Conservation (phyloP, 306 rosid genomes). For the Vigna mungo region DNA sequence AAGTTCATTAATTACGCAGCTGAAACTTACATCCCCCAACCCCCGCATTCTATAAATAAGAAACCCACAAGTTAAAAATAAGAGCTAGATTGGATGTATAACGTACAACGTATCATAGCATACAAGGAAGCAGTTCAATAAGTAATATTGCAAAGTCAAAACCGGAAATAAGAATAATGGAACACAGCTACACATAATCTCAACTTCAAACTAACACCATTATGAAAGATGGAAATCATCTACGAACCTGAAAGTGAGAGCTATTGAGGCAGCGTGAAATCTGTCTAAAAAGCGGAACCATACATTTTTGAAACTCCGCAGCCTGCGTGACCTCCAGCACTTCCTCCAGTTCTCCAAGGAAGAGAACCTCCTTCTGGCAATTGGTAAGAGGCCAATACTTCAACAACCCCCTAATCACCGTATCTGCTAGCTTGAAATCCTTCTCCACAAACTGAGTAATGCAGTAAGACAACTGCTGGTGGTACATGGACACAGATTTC, state of each 20-base stretch:
- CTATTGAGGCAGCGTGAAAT: constrained; percentile 93
- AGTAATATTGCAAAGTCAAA: constrained; percentile 26
- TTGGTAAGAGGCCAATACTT: constrained; percentile 96
- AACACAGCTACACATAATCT: not conserved
- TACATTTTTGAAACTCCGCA: constrained; percentile 91
- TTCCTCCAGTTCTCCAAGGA: constrained; percentile 97
- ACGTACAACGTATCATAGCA: not conserved
- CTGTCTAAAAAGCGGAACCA: constrained; percentile 96
- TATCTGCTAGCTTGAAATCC: constrained; percentile 95
- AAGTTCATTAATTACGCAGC: constrained; percentile 33
- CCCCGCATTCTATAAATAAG: constrained; percentile 28
- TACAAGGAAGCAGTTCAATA: constrained; percentile 37
- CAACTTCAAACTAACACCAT: constrained; percentile 30
- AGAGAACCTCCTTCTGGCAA: constrained; percentile 95
- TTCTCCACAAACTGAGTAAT: constrained; percentile 96
- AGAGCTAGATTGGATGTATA: not conserved
- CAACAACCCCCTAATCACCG: constrained; percentile 86
- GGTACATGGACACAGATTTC: constrained; percentile 67
- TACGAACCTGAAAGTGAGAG: constrained; percentile 90
- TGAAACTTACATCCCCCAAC: constrained; percentile 12
- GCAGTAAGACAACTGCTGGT: constrained; percentile 93
- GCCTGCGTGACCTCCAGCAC: constrained; percentile 92
- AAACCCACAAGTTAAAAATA: not conserved
- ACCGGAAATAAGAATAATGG: not conserved
- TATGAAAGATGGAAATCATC: constrained; percentile 1